These are phyloP conservation scores for Arthrobotrys pseudoclavata DNA, from an alignment of 2,329 filamentous ascomycete genomes.

Conservation along the genomic window DNA sequence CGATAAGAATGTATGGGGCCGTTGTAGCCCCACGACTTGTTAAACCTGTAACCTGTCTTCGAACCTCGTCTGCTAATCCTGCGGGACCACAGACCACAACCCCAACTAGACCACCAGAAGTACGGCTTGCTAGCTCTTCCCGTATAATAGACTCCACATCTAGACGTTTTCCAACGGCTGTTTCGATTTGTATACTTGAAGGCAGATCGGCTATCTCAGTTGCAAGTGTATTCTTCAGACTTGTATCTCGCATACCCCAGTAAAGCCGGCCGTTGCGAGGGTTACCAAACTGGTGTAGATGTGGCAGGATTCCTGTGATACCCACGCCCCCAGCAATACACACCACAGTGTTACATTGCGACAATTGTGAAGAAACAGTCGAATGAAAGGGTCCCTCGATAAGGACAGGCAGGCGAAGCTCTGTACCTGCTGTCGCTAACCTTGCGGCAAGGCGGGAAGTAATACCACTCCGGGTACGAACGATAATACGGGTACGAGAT, in stretches of 20 bases:
- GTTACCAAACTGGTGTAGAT: conserved; percentile 20
- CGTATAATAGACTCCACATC: conserved; percentile 38
- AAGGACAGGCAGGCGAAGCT: conserved; percentile 26
- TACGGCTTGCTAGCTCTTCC: conserved; percentile 18
- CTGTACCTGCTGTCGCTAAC: not conserved
- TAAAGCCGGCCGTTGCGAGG: conserved; percentile 40
- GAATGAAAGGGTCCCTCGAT: conserved; percentile 58
- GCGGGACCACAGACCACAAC: conserved; percentile 43
- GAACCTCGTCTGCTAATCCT: conserved; percentile 39
- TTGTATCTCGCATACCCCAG: conserved; percentile 30
- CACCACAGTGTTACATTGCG: conserved; percentile 63
- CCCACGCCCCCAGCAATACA: conserved; percentile 65
- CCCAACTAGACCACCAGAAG: conserved; percentile 10
- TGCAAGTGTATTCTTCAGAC: conserved; percentile 14
- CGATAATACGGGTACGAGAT: conserved; percentile 12
- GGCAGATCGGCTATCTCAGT: conserved; percentile 31
- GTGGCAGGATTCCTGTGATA: conserved; percentile 64
- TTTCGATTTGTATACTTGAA: conserved; percentile 33
- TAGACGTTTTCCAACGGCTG: conserved; percentile 10
- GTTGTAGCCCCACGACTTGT: conserved; percentile 19
- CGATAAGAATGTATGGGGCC: conserved; percentile 32
- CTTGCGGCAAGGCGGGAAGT: conserved; percentile 23
- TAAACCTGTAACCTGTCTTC: conserved; percentile 25
- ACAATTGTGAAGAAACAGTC: conserved; percentile 44
- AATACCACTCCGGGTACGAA: conserved; percentile 27